These are phyloP conservation scores for Pyrus bretschneideri DNA, from an alignment of 306 rosid genomes.

Conservation along the genomic window DNA sequence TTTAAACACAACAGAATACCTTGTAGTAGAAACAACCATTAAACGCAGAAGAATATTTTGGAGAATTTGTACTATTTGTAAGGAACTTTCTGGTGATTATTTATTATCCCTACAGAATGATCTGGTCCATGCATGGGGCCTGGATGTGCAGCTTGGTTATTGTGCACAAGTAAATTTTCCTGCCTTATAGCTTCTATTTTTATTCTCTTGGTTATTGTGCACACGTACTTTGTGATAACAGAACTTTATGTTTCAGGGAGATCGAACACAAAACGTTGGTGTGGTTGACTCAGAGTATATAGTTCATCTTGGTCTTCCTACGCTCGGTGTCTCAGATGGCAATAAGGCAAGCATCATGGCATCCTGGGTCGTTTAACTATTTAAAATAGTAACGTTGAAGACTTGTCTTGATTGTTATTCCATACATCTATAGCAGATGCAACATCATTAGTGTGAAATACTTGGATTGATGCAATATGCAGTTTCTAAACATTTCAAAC, in stretches of 20 bases:
- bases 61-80: neutral
- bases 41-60: neutral
- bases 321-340: conserved; percentile 65
- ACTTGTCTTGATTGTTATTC: neutral
- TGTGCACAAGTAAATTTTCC: conserved; percentile 73
- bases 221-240: conserved; percentile 3
- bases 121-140: conserved; percentile 96
- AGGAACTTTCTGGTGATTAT: conserved; percentile 7
- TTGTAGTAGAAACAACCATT: neutral
- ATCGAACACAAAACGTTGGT: conserved; percentile 65
- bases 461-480: neutral
- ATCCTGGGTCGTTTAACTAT: neutral
- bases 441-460: neutral
- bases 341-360: conserved; percentile 40
- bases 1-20: neutral
- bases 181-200: conserved; percentile 7
- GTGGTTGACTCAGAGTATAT: conserved; percentile 80
- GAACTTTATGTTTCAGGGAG: conserved; percentile 51
- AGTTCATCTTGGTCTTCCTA: conserved; percentile 81
- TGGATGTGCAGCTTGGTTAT: conserved; percentile 80
- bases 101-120: conserved; percentile 62
- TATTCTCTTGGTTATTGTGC: neutral
- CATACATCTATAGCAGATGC: neutral
- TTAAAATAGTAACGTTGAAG: neutral
- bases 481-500: neutral